These are phyloP conservation scores for Pseudozyma sp. DNA, from an alignment of 1,284 basidiomycete genomes.

Conservation along the genomic window DNA sequence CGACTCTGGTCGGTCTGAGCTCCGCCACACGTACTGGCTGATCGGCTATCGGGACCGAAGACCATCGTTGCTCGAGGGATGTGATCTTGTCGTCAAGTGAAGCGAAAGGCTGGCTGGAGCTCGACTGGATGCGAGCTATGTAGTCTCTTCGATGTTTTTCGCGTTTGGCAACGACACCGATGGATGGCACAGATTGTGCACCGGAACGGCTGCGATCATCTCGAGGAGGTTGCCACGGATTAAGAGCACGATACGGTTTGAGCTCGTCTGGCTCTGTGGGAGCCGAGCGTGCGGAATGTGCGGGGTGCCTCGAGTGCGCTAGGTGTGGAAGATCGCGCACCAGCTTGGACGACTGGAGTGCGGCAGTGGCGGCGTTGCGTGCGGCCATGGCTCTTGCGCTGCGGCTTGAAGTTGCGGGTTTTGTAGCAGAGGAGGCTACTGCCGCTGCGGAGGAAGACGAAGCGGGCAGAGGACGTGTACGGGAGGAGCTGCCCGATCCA, in stretches of 20 bases:
- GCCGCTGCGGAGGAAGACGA: constrained; percentile 3
- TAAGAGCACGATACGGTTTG: constrained; percentile 46
- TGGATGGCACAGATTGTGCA: neutral
- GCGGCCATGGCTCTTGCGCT: constrained; percentile 33
- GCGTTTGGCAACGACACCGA: constrained; percentile 69
- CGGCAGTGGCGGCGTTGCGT: constrained; percentile 34
- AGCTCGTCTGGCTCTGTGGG: constrained; percentile 48
- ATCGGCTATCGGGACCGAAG: constrained; percentile 70
- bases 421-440: constrained; percentile 5
- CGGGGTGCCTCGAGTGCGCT: constrained; percentile 18
- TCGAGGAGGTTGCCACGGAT: constrained; percentile 30
- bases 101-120: constrained; percentile 22
- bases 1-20: constrained; percentile 85
- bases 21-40: constrained; percentile 75
- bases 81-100: constrained; percentile 72
- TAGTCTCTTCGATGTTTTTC: constrained; percentile 78
- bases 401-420: constrained; percentile 4
- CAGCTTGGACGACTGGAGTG: constrained; percentile 45
- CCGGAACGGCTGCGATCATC: constrained; percentile 17
- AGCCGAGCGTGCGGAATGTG: constrained; percentile 9
- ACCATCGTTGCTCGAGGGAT: constrained; percentile 82
- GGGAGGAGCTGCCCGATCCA: constrained; percentile 25
- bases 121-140: constrained; percentile 14
- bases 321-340: constrained; percentile 54
- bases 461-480: constrained; percentile 11